Evolutionary conservation across 208 protist species (phyloP), one percentile per base, ranked within the genome.

Genomic region (Novymonas esmeraldas): DNA sequence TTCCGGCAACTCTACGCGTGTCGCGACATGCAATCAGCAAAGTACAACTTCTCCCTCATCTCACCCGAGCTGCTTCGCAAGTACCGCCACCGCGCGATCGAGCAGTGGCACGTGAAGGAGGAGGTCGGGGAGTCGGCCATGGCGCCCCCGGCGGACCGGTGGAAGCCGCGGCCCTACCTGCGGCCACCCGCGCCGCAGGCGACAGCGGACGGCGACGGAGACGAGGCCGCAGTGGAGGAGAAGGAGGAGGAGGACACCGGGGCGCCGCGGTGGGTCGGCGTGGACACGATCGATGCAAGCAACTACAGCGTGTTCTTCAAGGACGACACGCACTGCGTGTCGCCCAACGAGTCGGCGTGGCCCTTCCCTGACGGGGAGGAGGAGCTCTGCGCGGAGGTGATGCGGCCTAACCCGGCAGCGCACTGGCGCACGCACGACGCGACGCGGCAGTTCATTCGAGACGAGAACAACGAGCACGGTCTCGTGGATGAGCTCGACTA

Each of bases 41-140:
- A 91, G 61, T 91, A 88, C 63, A 78, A 84, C 68, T 91, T 81
- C 66, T 70, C 69, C 0, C 64, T 78, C 45, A 55, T 55, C n/a
- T 76, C 62, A 6, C 76, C 70, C 16, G 55, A 76, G 44, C 65
- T 69, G 24, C 48, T 75, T 38, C 51, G 55, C 16, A 67, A 64
- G 70, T 75, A 75, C 48, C 60, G 55, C 46, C 22, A 63, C 42
- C 60, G 61, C 13, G 28, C 70, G 24, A 39, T 75, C 24, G 61
- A 69, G 54, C 44, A 69, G 36, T 26, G 36, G 24, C 51, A 56
- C 1, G 45, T 18, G 31, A 36, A 54, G n/a, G 62, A 68, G 14
- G 52, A 50, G 18, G 41, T 59, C 10, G 70, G 64, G 29, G 65
- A 75, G 22, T 67, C n/a, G 59, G 36, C 22, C 67, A 66, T 10